These are phyloP conservation scores for Rhypophila decipiens DNA, from an alignment of 495 filamentous ascomycete species.

Conservation along the genomic window DNA sequence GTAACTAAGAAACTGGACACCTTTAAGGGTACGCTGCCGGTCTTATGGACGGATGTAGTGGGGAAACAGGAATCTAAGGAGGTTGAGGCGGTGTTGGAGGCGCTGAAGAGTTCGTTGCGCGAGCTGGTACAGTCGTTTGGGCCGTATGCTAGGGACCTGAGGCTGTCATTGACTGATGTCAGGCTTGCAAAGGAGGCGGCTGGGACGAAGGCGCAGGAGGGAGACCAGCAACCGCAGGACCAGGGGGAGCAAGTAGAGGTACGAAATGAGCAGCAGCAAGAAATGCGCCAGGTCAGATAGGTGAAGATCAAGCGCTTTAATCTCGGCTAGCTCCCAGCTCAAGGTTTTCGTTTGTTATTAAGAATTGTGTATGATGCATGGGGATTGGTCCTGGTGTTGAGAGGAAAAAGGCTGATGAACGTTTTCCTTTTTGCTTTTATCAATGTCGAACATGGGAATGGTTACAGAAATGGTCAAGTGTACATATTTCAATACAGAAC, in stretches of 20 bases:
- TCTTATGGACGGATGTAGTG: conserved; percentile 80
- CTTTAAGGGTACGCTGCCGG: conserved; percentile 53
- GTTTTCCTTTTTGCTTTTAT: no score
- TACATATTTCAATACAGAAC: no score
- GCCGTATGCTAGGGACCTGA: conserved; percentile 59
- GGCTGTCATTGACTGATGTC: conserved; percentile 60
- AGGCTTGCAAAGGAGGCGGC: conserved; percentile 61
- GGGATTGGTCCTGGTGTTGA: no score
- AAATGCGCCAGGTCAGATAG: background rate
- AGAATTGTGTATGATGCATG: no score
- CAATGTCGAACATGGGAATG: no score
- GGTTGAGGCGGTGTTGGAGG: conserved; percentile 55
- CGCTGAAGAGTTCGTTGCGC: conserved; percentile 52
- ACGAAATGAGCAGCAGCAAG: background rate
- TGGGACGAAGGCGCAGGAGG: background rate
- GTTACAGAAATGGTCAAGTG: no score
- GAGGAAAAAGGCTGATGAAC: no score
- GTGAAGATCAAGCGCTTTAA: background rate
- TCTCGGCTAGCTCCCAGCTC: background rate
- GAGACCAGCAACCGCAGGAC: background rate
- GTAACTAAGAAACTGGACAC: conserved; percentile 62
- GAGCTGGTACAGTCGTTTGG: conserved; percentile 63
- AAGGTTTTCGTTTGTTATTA: no score
- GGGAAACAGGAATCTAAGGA: conserved; percentile 42
- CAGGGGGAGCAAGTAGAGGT: background rate